Evolutionary conservation across 495 filamentous ascomycete species (phyloP), one percentile per base, ranked within the genome.

Genomic region (Astrothelium macrocarpum): DNA sequence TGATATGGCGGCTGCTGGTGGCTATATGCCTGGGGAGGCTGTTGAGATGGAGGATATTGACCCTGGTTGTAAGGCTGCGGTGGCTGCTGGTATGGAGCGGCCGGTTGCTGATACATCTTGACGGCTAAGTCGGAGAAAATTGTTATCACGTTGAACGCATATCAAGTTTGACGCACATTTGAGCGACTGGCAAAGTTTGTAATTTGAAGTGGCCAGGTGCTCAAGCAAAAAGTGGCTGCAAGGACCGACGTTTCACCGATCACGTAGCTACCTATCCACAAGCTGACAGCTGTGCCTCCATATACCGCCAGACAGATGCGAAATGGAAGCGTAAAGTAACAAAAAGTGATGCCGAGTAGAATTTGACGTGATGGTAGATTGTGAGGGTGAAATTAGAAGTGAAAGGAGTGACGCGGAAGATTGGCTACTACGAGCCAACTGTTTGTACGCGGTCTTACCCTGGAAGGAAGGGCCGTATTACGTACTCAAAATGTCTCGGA

Each of bases 71-170:
- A 62, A 25, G 25, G n/a, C 26, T 67, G 69, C 53, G 61, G 67
- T 31, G 25, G 59, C 23, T 53, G 64, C 62, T 70, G 68, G 36
- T 70, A 65, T 20, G 62, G 68, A 45, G 66, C 61, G 18, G 60
- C 63, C 62, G 59, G 64, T 14, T 59, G 34, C 12, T 60, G 53
- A 20, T 65, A 56, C 23, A 61, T 42, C 63, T 67, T 29, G 49
- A 16, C 25, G 3, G 49, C 5, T 20, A 20, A 29, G n/a, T n/a
- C n/a, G n/a, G 16, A 29, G 20, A 39, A 39, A 14, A 14, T 5
- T 26, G 25, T 26, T 11, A 29, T 56, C 25, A 56, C 25, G 25
- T n/a, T 11, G 23, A 29, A 20, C 9, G 29, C 2, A 28, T 39
- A 5, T 39, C 14, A 14, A 39, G n/a, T n/a, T n/a, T 56, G 49